Evolutionary conservation across 2,329 filamentous ascomycete genomes (phyloP).

Genomic region (Talaromyces atroroseus): DNA sequence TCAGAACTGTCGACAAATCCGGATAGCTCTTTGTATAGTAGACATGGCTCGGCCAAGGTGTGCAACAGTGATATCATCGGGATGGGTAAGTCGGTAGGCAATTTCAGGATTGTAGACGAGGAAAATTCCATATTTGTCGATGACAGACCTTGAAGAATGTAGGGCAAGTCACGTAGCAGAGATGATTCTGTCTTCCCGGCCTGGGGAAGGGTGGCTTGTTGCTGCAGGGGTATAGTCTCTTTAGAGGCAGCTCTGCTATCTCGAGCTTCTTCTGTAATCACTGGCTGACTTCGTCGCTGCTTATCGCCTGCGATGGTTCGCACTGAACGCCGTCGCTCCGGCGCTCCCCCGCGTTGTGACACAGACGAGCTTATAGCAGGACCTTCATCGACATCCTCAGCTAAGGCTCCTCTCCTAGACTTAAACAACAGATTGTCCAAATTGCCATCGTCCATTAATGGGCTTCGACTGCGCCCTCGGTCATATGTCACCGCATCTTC

Average conservation of each 20-base stretch:
- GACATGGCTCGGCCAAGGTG: constrained; percentile 82
- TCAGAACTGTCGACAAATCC: constrained; percentile 76
- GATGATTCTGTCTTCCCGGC: constrained; percentile 50
- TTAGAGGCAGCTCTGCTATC: constrained; percentile 16
- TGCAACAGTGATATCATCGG: constrained; percentile 84
- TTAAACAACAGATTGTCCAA: constrained; percentile 33
- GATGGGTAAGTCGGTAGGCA: constrained; percentile 73
- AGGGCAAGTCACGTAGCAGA: constrained; percentile 76
- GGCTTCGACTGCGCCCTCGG: constrained; percentile 30
- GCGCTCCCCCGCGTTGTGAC: constrained; percentile 28
- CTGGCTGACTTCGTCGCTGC: constrained; percentile 17
- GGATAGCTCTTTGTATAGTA: constrained; percentile 79
- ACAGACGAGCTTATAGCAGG: constrained; percentile 38
- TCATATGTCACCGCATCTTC: constrained; percentile 19
- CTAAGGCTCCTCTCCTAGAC: constrained; percentile 21
- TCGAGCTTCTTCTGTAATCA: constrained; percentile 16
- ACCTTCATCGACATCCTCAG: constrained; percentile 28
- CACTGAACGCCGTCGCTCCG: constrained; percentile 24
- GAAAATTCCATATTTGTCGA: constrained; percentile 77
- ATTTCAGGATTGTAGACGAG: constrained; percentile 61
- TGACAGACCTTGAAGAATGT: constrained; percentile 85
- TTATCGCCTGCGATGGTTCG: constrained; percentile 19
- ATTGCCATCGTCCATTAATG: constrained; percentile 35
- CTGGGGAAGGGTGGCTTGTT: constrained; percentile 12
- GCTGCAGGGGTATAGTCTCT: constrained; percentile 19